Evolutionary conservation across 2,329 filamentous ascomycete genomes (phyloP).

Genomic region (Aureobasidium sp.): DNA sequence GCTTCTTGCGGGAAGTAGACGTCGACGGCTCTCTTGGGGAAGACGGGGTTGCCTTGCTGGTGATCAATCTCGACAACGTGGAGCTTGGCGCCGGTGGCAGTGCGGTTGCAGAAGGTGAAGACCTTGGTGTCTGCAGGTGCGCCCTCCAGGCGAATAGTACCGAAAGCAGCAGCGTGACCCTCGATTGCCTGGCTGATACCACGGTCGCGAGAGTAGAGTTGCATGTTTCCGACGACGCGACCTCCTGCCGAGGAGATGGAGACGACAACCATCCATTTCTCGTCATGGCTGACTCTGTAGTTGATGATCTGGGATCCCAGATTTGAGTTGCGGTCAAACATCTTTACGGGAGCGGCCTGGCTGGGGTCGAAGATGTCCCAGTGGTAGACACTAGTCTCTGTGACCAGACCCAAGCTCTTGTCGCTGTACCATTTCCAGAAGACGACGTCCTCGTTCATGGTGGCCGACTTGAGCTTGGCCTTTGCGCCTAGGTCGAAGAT

Average conservation of each 20-base stretch:
- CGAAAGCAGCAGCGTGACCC: slow-evolving; percentile 92
- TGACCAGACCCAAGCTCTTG: slow-evolving; percentile 79
- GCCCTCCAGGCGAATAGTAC: slow-evolving; percentile 79
- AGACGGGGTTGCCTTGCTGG: slow-evolving; percentile 77
- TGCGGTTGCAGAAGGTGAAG: slow-evolving; percentile 92
- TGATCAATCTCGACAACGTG: slow-evolving; percentile 98
- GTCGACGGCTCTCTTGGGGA: slow-evolving; percentile 93
- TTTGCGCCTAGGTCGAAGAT: slow-evolving; percentile 94
- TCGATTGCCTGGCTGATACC: slow-evolving; percentile 98
- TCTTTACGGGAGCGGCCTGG: slow-evolving; percentile 74
- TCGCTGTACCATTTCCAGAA: slow-evolving; percentile 99
- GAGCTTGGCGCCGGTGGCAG: slow-evolving; percentile 82
- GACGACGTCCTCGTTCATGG: slow-evolving; percentile 93
- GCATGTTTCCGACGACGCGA: slow-evolving; percentile 91
- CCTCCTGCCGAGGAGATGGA: slow-evolving; percentile 92
- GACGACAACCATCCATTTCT: slow-evolving; percentile 97
- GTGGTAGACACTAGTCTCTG: slow-evolving; percentile 85
- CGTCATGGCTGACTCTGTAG: slow-evolving; percentile 90
- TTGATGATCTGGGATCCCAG: slow-evolving; percentile 98
- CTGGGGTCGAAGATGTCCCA: slow-evolving; percentile 91
- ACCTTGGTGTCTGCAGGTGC: slow-evolving; percentile 87
- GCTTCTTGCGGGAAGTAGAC: slow-evolving; percentile 97
- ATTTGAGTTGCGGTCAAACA: slow-evolving; percentile 91
- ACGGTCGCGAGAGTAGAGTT: slow-evolving; percentile 91
- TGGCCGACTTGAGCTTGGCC: slow-evolving; percentile 91